Percentiles rank a stretch among this genome's conserved stretches.
Conservation (phyloP, 345 rosid genomes). For the Syzygium aqueum region DNA sequence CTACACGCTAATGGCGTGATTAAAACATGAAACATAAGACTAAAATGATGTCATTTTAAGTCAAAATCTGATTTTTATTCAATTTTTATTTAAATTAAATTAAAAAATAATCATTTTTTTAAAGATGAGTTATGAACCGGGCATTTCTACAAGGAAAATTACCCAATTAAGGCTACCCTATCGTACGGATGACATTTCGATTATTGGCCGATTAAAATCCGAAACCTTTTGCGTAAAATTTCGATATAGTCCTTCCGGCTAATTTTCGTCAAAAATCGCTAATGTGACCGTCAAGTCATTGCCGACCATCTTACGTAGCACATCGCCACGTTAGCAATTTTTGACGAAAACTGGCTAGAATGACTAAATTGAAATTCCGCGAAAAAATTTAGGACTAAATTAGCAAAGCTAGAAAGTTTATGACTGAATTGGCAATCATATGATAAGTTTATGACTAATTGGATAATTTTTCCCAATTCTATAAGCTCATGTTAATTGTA, state of each 20-base stretch:
- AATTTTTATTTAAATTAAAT: too few species aligned
- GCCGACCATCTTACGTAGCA: too few species aligned
- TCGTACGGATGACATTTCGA: background rate
- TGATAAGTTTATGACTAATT: background rate
- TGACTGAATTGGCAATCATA: background rate
- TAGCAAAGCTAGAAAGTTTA: background rate
- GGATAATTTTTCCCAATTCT: background rate
- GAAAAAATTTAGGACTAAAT: accelerated
- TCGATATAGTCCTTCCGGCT: background rate
- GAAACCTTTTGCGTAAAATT: background rate
- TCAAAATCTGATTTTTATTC: too few species aligned
- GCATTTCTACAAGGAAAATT: background rate
- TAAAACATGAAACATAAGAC: too few species aligned
- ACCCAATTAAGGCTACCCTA: background rate
- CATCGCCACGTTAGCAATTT: too few species aligned
- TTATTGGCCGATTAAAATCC: too few species aligned
- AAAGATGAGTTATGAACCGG: too few species aligned
- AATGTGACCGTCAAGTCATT: background rate
- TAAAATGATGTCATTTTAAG: too few species aligned
- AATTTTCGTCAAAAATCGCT: background rate
- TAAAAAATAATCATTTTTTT: too few species aligned
- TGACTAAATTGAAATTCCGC: background rate
- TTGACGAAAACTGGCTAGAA: accelerated
- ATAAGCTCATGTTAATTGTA: background rate
- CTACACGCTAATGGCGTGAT: too few species aligned